Evolutionary conservation across 1,139 yeast genomes (phyloP), one percentile per base, ranked within the genome.

Genomic region (Nakaseomyces uthaithaninus): DNA sequence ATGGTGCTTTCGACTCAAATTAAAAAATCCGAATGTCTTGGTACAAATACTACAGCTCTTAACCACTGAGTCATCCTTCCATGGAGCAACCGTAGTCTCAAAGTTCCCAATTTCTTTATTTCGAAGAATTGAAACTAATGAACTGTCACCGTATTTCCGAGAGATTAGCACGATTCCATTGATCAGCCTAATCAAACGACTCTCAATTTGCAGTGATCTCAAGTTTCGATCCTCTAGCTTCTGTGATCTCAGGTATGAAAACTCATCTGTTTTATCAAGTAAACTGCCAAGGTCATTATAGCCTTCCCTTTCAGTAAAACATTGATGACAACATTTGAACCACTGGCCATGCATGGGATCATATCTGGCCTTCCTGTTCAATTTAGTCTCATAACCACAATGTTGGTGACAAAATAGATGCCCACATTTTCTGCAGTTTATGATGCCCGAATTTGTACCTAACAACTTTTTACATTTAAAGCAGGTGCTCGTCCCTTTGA

Each of bases 391-490:
- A 53, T 68, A 76, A 39, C 66, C 61, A 3, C 86, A 70, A 63
- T 87, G 95, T 20, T 61, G 63, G 44, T 72, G 71, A 57, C 95
- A 86, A 55, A 63, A 85, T 16, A 86, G 60, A 22, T 67, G 61
- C 0, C 95, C 95, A 63, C 96, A 87, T 48, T 66, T 72, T 16
- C 82, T 62, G 55, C 89, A 80, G 53, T 80, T 79, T 3, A 72
- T 74, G 2, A 66, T 55, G 0, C 81, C 82, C 48, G 67, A 69
- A 43, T 68, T 68, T 30, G 72, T 68, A 39, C 64, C 70, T 20
- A 79, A 56, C 4, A 47, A 50, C 35, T 60, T 66, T 1, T 46
- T 40, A 51, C 86, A 80, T 1, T 52, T 48, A 1, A 45, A 42
- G 19, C 63, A 53, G 1, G 62, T 50, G 43, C 46, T 38, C 3